phyloP scores from a whole-genome alignment of 305 asterid species.

The Fraxinus albicans region DNA sequence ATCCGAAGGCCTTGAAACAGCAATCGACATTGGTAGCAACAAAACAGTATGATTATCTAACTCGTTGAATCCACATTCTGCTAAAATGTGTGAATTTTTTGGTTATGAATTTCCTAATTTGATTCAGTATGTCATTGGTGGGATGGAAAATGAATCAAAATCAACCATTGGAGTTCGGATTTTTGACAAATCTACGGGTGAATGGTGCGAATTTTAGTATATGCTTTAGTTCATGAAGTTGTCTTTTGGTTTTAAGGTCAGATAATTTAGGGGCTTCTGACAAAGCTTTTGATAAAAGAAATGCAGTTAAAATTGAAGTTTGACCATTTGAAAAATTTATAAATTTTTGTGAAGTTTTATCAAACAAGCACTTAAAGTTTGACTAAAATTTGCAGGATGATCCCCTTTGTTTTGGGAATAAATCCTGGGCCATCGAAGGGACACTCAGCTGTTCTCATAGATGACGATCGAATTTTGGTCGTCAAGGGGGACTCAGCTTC shows the following conservation, averaged over 20 bases:
- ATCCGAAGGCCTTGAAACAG: constrained; percentile 41
- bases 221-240: background rate
- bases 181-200: constrained; percentile 48
- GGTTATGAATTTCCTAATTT: constrained; percentile 29
- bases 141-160: constrained; percentile 39
- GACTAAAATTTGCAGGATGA: constrained; percentile 45
- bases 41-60: constrained; percentile 54
- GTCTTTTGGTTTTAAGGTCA: background rate
- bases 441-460: constrained; percentile 64
- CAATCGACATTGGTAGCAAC: constrained; percentile 39
- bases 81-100: constrained; percentile 14
- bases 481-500: constrained; percentile 48
- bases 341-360: background rate
- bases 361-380: background rate
- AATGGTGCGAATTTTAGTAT: constrained; percentile 46
- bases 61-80: constrained; percentile 23
- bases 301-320: background rate
- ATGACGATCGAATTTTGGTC: constrained; percentile 65
- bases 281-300: background rate
- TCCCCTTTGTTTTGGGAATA: constrained; percentile 67
- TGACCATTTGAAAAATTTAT: no score
- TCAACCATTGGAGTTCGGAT: constrained; percentile 48
- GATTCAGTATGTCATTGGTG: constrained; percentile 69
- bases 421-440: constrained; percentile 56
- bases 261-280: background rate